Evolutionary conservation across 2,329 filamentous ascomycete genomes (phyloP), one percentile per base, ranked within the genome.

Genomic region (Botryotinia calthae): DNA sequence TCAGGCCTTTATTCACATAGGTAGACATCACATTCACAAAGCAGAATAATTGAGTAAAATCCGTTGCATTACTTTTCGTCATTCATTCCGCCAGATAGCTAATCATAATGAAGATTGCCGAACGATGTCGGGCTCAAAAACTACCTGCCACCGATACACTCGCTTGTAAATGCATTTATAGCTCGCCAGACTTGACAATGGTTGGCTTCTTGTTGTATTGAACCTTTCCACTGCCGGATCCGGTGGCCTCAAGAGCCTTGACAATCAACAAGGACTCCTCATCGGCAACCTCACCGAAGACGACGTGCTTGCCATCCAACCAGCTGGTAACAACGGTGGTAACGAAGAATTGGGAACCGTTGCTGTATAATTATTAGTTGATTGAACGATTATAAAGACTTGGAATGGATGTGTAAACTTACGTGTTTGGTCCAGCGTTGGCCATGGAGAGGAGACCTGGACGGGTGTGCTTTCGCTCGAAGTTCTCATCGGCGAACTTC

Each of bases 271-370:
- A 78, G 73, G 81, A 82, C 51, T 78, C 66, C 0, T 76, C 66
- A 2, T 77, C 51, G 73, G 79, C 78, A 64, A 95, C 91, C 85
- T 93, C 86, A 82, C 93, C 93, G 84, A 96, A 96, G 82, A 96
- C 95, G 64, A 98, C 96, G 84, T 99, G 95, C 87, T 99, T 99
- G 82, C 90, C 90, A 82, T 99, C 95, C 56, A 98, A 89, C 82
- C 98, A 96, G 65, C 94, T 95, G 22, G 96, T 98, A n/a, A 91
- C 87, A 44, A 97, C 93, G 25, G 96, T 98, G 66, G 96, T 99
- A 79, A 98, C 86, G 88, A 99, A 99, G 88, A 99, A 99, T 81
- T 99, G 96, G 69, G 93, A 97, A 80, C 96, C 96, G 86, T 99
- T 99, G 83, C 96, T 97, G 76, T 84, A 85, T 40, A 85, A 87